A percentile compares a stretch with the other conserved stretches of the same genome.
Evolutionary conservation across 352 stramenopile species (phyloP).

Genomic region (Pythium pectinolyticum): DNA sequence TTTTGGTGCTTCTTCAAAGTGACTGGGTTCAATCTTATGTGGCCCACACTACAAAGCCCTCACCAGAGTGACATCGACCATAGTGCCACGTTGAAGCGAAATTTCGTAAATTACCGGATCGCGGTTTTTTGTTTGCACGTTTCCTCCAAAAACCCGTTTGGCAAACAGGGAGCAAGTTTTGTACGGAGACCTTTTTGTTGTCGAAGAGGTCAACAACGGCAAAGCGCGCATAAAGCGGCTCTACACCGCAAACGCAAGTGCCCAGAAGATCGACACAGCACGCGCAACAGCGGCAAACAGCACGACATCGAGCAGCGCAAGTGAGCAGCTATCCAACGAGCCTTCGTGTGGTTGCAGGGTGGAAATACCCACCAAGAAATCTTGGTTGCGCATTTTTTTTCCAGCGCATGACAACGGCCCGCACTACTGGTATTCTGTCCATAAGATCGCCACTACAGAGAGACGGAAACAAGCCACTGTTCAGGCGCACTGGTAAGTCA

Average conservation of each 20-base stretch:
- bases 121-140: conserved; percentile 8
- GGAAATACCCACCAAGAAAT: neutral
- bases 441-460: no score
- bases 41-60: neutral
- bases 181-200: conserved; percentile 1
- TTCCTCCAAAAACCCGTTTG: conserved; percentile 17
- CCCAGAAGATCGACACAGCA: neutral
- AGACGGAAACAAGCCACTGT: no score
- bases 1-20: conserved; percentile 3
- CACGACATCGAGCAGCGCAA: neutral
- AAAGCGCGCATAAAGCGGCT: neutral
- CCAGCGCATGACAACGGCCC: no score
- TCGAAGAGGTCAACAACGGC: neutral
- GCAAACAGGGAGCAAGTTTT: conserved; percentile 9
- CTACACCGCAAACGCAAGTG: neutral
- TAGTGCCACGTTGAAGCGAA: conserved; percentile 3
- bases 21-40: neutral
- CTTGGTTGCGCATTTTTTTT: no score
- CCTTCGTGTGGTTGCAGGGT: neutral
- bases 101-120: conserved; percentile 7
- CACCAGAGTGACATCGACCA: neutral
- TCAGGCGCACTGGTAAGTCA: no score
- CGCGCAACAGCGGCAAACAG: neutral
- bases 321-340: neutral
- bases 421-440: no score